Base-by-base conservation (phyloP, 345 rosid genomes). In the Salix suchowensis region DNA sequence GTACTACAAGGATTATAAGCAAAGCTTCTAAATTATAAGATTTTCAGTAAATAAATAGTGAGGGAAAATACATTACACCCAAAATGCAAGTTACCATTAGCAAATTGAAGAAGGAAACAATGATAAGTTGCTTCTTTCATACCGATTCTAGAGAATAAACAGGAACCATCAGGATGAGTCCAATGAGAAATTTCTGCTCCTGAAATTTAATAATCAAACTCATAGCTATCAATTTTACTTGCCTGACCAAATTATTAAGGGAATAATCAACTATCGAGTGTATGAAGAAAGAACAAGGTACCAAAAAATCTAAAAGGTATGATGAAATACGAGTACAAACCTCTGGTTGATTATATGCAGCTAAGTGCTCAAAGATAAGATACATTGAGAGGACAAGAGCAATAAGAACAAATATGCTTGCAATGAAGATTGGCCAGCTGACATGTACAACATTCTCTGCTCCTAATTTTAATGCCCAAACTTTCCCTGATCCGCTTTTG, bases 151-250 rank as follows among this genome's bases (percentile, higher is more conserved):
- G 79, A 15, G 98, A 90, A 75, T 96, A 96, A 40, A 93, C 95
- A 76, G 99, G 99, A 78, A 96, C 99, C 99, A 96, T 93, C 81
- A 96, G 84, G 78, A 96, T 88, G 79, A 96, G 96, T 66, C 99
- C 99, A 68, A 93, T 87, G 79, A 96, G 85, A 83, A 96, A 96
- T 80, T 96, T 96, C 80, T 93, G 99, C 87, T 96, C 99, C 99
- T 96, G 98, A 82, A 86, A 87, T 74, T 48, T 74, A 58, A 71
- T 44, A 2, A 76, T 24, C 40, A 75, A 28, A 48, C 66, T 64
- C 12, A 60, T 39, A 34, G 60, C 24, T n/a, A 67, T 74, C 32
- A 78, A 4, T 24, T 68, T 67, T 39, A 42, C 28, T 24, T 1
- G 67, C n/a, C 15, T 48, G 62, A 50, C 16, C 50, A 19, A 19